Evolutionary conservation across 2,329 filamentous ascomycete genomes (phyloP).

Genomic region (Aspergillus sojae): DNA sequence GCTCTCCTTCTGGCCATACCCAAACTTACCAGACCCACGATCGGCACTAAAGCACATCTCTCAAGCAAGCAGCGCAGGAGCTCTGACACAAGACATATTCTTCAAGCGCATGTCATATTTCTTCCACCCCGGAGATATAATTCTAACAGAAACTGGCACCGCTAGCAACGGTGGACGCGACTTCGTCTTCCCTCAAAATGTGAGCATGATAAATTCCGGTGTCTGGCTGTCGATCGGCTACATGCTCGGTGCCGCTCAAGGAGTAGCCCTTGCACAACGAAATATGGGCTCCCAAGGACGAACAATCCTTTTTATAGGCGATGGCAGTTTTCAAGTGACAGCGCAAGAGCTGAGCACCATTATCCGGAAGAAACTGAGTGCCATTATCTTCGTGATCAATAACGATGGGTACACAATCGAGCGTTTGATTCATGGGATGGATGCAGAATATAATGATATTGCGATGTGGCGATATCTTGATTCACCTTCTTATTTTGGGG

Average conservation of each 20-base stretch:
- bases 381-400: conserved; percentile 10
- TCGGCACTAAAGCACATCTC: conserved; percentile 35
- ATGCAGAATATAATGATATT: conserved; percentile 31
- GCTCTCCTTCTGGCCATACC: not conserved
- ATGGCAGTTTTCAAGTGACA: conserved; percentile 68
- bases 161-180: conserved; percentile 57
- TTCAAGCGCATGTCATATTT: conserved; percentile 53
- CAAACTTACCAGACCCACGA: not conserved
- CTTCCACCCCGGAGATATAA: conserved; percentile 56
- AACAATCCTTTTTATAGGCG: conserved; percentile 63
- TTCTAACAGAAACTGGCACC: conserved; percentile 63
- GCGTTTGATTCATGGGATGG: conserved; percentile 11
- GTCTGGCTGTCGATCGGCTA: conserved; percentile 65
- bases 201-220: conserved; percentile 53
- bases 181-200: conserved; percentile 53
- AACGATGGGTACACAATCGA: conserved; percentile 16
- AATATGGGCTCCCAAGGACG: conserved; percentile 33
- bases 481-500: not conserved
- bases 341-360: conserved; percentile 68
- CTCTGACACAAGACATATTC: conserved; percentile 46
- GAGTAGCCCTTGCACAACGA: conserved; percentile 56
- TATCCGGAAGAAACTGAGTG: conserved; percentile 54
- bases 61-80: conserved; percentile 24
- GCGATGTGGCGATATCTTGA: conserved; percentile 28
- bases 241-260: conserved; percentile 60